These are phyloP conservation scores for Lecanicillium sp. DNA, from an alignment of 2,329 filamentous ascomycete genomes.

Conservation along the genomic window DNA sequence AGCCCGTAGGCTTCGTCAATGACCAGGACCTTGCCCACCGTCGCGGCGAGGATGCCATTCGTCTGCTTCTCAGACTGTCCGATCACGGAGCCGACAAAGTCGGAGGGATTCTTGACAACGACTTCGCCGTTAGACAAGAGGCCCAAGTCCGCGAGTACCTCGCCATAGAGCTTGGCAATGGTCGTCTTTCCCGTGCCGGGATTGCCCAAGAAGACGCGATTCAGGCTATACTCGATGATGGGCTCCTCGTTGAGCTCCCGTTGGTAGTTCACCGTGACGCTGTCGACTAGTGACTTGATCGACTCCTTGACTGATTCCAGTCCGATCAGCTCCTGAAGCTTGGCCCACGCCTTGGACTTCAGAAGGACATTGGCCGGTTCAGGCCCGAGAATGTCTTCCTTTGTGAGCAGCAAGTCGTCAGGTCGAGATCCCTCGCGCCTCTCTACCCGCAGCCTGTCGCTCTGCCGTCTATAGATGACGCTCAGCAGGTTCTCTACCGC, in stretches of 20 bases:
- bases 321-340: conserved; percentile 54
- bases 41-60: conserved; percentile 61
- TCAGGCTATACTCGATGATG: conserved; percentile 55
- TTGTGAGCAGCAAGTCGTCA: conserved; percentile 55
- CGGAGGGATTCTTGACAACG: conserved; percentile 64
- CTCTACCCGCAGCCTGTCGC: conserved; percentile 45
- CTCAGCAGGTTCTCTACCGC: conserved; percentile 57
- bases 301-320: conserved; percentile 57
- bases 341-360: conserved; percentile 48
- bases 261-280: conserved; percentile 57
- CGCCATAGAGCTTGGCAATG: conserved; percentile 65
- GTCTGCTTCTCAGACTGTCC: conserved; percentile 66
- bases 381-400: conserved; percentile 66
- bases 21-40: conserved; percentile 67
- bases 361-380: conserved; percentile 51
- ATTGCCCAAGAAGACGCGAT: conserved; percentile 63
- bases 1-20: conserved; percentile 77
- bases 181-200: conserved; percentile 75
- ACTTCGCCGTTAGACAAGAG: conserved; percentile 65
- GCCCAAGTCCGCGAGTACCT: conserved; percentile 61
- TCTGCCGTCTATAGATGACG: conserved; percentile 51
- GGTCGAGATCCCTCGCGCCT: conserved; percentile 34
- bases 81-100: conserved; percentile 60
- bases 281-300: conserved; percentile 53
- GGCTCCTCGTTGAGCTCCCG: conserved; percentile 59